A percentile compares a stretch with the other conserved stretches of the same genome.
Conservation (phyloP, 1,284 basidiomycete species). For the Flammula alnicola region DNA sequence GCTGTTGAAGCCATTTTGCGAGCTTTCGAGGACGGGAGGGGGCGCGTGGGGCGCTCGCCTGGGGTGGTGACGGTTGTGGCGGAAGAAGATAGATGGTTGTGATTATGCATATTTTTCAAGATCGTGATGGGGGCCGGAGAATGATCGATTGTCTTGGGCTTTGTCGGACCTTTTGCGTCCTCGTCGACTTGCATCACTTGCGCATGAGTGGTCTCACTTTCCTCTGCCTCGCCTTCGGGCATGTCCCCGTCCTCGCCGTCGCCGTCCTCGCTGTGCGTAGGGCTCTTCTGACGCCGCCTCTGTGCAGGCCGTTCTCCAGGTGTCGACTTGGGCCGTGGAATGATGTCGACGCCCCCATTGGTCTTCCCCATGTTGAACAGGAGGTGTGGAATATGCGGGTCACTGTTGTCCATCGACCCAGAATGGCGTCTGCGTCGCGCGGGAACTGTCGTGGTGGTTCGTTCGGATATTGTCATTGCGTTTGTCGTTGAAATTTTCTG, state of each 20-base stretch:
- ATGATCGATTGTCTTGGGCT: constrained; percentile 11
- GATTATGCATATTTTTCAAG: constrained; percentile 26
- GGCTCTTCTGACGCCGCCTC: constrained; percentile 43
- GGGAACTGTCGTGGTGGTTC: constrained; percentile 31
- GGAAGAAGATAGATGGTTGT: constrained; percentile 18
- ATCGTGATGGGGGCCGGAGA: constrained; percentile 23
- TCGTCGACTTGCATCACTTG: constrained; percentile 28
- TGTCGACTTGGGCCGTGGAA: constrained; percentile 47
- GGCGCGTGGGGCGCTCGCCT: constrained; percentile 28
- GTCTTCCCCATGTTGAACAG: constrained; percentile 18
- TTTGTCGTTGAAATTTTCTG: neutral
- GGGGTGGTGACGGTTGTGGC: constrained; percentile 20
- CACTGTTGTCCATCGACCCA: constrained; percentile 37
- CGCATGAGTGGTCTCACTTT: constrained; percentile 9
- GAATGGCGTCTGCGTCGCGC: constrained; percentile 45
- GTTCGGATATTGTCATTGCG: constrained; percentile 2
- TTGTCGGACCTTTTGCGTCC: constrained; percentile 11
- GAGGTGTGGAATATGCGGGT: constrained; percentile 18
- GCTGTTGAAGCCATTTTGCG: constrained; percentile 30
- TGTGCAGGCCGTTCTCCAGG: constrained; percentile 47
- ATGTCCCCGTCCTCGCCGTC: no score
- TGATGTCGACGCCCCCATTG: constrained; percentile 31
- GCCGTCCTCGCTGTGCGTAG: constrained; percentile 24
- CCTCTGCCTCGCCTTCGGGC: constrained; percentile 1
- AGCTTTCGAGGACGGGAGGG: constrained; percentile 26